phyloP scores from a whole-genome alignment of 305 asterid species.

The Rubia tinctorum region DNA sequence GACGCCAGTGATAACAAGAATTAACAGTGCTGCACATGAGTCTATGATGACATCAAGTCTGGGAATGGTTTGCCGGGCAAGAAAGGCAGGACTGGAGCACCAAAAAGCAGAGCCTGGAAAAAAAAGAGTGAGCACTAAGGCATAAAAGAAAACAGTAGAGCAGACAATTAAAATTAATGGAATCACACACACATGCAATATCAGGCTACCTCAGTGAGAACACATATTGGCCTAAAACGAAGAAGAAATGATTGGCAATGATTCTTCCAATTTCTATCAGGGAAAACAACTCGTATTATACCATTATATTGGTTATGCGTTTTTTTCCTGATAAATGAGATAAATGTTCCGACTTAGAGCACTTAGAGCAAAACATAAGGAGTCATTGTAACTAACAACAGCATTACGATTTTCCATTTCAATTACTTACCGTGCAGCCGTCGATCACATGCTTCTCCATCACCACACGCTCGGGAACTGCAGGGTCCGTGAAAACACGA shows the following conservation, averaged over 20 bases:
- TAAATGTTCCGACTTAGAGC: not conserved
- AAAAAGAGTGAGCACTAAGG: not conserved
- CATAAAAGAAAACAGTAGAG: not conserved
- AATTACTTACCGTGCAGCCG: slow-evolving; percentile 80
- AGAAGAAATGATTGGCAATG: not conserved
- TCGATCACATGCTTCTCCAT: slow-evolving; percentile 73
- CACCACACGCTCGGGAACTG: slow-evolving; percentile 74
- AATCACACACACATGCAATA: not conserved
- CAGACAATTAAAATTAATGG: not conserved
- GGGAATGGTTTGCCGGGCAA: slow-evolving; percentile 77
- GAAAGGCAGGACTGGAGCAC: slow-evolving; percentile 68
- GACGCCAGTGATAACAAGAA: slow-evolving; percentile 74
- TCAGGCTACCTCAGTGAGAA: not conserved
- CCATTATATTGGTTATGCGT: not conserved
- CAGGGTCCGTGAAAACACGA: slow-evolving; percentile 72
- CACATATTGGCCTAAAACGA: not conserved
- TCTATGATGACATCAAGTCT: slow-evolving; percentile 65
- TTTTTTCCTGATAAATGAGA: too few relatives aligned
- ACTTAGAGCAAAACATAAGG: not conserved
- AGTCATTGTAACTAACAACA: not conserved
- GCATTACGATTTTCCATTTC: slow-evolving; percentile 10
- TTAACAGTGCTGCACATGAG: slow-evolving; percentile 82
- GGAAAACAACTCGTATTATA: not conserved
- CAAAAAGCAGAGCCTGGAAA: slow-evolving; percentile 82
- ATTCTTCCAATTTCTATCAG: not conserved